Conservation (phyloP, 2,329 filamentous ascomycete genomes). For the Botrytis elliptica region DNA sequence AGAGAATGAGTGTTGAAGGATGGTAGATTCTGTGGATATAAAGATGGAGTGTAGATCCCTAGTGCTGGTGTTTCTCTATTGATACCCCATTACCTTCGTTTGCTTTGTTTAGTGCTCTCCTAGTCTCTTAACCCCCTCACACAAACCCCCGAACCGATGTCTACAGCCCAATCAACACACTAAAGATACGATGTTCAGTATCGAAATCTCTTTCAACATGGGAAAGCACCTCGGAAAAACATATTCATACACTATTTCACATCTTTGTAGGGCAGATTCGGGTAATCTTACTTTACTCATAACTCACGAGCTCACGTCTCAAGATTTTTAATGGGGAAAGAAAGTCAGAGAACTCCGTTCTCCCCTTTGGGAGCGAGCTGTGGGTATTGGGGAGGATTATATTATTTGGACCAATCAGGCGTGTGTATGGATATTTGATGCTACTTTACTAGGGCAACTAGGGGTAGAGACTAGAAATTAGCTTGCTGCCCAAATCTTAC, state of each 20-base stretch:
- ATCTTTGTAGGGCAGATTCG: background rate
- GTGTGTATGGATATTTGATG: background rate
- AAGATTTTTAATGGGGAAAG: background rate
- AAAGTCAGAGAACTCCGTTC: background rate
- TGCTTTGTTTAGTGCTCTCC: background rate
- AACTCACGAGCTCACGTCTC: background rate
- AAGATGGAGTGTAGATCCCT: background rate
- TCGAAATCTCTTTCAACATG: background rate
- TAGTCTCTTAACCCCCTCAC: background rate
- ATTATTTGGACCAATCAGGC: background rate
- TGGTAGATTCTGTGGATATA: background rate
- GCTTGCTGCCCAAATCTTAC: conserved; percentile 7
- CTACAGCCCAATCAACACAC: background rate
- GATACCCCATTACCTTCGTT: background rate
- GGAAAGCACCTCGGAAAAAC: background rate
- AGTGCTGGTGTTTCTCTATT: background rate
- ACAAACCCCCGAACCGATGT: background rate
- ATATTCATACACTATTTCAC: background rate
- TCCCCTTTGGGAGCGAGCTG: background rate
- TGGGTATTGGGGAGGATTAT: background rate
- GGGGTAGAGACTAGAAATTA: conserved; percentile 4
- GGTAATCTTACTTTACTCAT: background rate
- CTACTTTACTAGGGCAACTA: background rate
- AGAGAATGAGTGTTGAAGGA: background rate
- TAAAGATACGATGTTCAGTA: background rate